Conservation (phyloP, 345 rosid genomes). For the Sisymbrium irio region DNA sequence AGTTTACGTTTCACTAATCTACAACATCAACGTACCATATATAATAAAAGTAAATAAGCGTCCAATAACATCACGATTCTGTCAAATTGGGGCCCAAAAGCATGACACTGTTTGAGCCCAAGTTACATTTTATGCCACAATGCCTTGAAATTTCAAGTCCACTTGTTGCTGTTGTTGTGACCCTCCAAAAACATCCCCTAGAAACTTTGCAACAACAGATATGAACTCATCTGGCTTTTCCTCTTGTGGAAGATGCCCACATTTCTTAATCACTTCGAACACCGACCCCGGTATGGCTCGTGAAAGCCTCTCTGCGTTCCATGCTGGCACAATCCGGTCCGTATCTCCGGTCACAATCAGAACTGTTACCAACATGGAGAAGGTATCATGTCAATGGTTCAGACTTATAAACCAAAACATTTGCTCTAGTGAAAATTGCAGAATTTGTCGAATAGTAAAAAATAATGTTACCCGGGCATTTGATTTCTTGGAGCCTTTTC, state of each 20-base stretch:
- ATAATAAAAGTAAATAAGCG: not conserved
- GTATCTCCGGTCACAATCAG: conserved; percentile 75
- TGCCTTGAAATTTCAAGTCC: conserved; percentile 28
- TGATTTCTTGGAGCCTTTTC: conserved; percentile 57
- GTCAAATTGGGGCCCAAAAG: not conserved
- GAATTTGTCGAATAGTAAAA: not conserved
- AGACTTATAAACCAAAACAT: not conserved
- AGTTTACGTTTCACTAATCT: too few species aligned
- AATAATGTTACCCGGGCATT: conserved; percentile 60
- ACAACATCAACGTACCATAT: not conserved
- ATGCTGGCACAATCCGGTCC: conserved; percentile 81
- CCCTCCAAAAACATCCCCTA: conserved; percentile 49
- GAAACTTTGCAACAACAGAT: conserved; percentile 57
- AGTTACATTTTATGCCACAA: conserved; percentile 6
- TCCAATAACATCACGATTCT: not conserved
- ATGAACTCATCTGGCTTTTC: conserved; percentile 84
- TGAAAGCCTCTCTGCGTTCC: conserved; percentile 80
- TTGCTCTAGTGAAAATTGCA: not conserved
- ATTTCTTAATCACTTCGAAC: conserved; percentile 63
- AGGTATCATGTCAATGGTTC: not conserved
- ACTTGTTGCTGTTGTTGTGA: conserved; percentile 20
- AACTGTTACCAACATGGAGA: conserved; percentile 41
- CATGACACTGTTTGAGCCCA: not conserved
- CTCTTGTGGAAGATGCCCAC: conserved; percentile 92
- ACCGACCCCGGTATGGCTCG: conserved; percentile 68